Conservation (phyloP, 768 basidiomycete species). For the Pleurotus ostreatus region DNA sequence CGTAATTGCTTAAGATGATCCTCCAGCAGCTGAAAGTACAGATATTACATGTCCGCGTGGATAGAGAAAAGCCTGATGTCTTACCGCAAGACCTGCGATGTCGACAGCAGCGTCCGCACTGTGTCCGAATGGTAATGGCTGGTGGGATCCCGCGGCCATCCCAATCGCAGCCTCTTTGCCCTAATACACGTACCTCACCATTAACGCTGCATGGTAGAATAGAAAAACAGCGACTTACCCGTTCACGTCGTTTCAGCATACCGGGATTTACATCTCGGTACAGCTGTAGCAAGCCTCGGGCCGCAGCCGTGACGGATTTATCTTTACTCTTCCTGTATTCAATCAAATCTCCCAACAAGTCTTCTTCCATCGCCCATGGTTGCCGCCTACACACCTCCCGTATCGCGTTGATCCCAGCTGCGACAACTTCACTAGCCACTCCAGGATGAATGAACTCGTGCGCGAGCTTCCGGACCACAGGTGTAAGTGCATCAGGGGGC, state of each 20-base stretch:
- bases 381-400: slow-evolving; percentile 92
- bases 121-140: slow-evolving; percentile 83
- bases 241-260: slow-evolving; percentile 83
- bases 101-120: slow-evolving; percentile 67
- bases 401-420: slow-evolving; percentile 95
- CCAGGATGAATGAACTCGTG: slow-evolving; percentile 97
- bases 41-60: neutral
- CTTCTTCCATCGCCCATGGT: slow-evolving; percentile 97
- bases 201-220: neutral
- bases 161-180: slow-evolving; percentile 91
- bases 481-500: slow-evolving; percentile 87
- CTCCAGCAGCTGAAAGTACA: slow-evolving; percentile 66
- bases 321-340: slow-evolving; percentile 95
- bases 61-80: slow-evolving; percentile 21
- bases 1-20: slow-evolving; percentile 75
- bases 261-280: slow-evolving; percentile 96
- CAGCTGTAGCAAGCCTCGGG: slow-evolving; percentile 80
- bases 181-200: slow-evolving; percentile 29
- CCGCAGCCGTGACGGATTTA: slow-evolving; percentile 88
- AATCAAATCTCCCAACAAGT: slow-evolving; percentile 85
- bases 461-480: slow-evolving; percentile 87
- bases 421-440: slow-evolving; percentile 91
- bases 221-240: slow-evolving; percentile 42
- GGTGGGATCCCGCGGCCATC: slow-evolving; percentile 45
- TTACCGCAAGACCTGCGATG: slow-evolving; percentile 85